Conservation (phyloP, 2,329 filamentous ascomycete genomes). For the Neofusicoccum umdonicola region DNA sequence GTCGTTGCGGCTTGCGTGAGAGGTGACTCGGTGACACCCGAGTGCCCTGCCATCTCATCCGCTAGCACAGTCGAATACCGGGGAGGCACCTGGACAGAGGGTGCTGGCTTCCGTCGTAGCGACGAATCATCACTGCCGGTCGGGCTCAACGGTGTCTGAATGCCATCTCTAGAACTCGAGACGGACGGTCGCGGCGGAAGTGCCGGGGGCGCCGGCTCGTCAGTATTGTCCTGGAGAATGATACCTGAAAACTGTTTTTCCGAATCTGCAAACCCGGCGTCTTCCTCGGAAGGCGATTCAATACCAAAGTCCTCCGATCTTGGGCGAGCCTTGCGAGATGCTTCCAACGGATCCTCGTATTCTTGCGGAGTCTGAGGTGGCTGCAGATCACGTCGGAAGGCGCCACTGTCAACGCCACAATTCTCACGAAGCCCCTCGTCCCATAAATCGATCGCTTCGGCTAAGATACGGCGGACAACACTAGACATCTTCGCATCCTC, state of each 20-base stretch:
- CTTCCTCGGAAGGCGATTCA: slow-evolving; percentile 22
- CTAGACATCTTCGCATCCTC: slow-evolving; percentile 55
- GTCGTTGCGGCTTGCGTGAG: slow-evolving; percentile 38
- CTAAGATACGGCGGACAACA: slow-evolving; percentile 50
- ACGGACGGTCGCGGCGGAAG: slow-evolving; percentile 36
- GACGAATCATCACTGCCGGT: slow-evolving; percentile 21
- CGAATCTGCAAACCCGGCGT: slow-evolving; percentile 24
- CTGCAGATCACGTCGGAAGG: slow-evolving; percentile 41
- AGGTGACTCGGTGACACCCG: slow-evolving; percentile 34
- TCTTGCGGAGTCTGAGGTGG: slow-evolving; percentile 41
- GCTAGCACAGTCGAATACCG: slow-evolving; percentile 46
- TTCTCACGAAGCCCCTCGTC: slow-evolving; percentile 41
- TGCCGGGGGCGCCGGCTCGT: slow-evolving; percentile 30
- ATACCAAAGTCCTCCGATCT: slow-evolving; percentile 15
- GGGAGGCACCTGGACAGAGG: slow-evolving; percentile 40
- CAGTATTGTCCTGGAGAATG: slow-evolving; percentile 43
- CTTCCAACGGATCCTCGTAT: slow-evolving; percentile 49
- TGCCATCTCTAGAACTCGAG: background rate
- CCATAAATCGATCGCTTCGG: slow-evolving; percentile 49
- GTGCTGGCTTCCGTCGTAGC: slow-evolving; percentile 43
- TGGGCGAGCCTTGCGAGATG: slow-evolving; percentile 22
- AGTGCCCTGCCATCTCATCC: slow-evolving; percentile 28
- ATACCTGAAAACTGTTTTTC: slow-evolving; percentile 43
- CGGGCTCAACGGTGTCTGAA: slow-evolving; percentile 7
- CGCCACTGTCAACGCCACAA: slow-evolving; percentile 37